Evolutionary conservation across 306 rosid species (phyloP).

Genomic region (Lagenaria siceraria): DNA sequence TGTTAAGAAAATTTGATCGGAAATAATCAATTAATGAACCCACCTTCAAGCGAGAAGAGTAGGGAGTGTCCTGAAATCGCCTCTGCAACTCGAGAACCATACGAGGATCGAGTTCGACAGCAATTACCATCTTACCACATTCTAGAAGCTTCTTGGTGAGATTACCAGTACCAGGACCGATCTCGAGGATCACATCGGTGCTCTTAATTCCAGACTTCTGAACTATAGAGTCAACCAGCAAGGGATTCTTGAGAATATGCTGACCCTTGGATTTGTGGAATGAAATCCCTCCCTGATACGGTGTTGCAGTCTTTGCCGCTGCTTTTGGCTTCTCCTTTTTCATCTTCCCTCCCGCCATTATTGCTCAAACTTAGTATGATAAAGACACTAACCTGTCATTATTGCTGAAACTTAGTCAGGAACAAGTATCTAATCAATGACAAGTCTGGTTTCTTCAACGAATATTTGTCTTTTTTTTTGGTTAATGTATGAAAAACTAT

Average conservation of each 20-base stretch:
- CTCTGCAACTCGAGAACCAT: conserved; percentile 83
- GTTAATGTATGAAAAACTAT: too few relatives aligned
- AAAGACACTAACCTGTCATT: too few relatives aligned
- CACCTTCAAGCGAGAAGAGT: conserved; percentile 56
- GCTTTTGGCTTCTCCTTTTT: conserved; percentile 30
- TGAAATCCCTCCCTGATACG: conserved; percentile 46
- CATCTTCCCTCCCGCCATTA: conserved; percentile 51
- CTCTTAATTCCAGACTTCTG: conserved; percentile 44
- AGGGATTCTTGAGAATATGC: conserved; percentile 43
- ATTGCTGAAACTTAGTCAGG: too few relatives aligned
- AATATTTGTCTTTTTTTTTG: too few relatives aligned
- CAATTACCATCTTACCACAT: conserved; percentile 64
- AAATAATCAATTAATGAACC: too few relatives aligned
- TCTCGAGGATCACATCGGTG: conserved; percentile 41
- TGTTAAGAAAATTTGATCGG: too few relatives aligned
- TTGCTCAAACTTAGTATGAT: not conserved
- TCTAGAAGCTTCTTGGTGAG: conserved; percentile 54
- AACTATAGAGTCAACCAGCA: conserved; percentile 36
- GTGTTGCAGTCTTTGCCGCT: conserved; percentile 9
- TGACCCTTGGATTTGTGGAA: conserved; percentile 54
- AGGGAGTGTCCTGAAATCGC: conserved; percentile 70
- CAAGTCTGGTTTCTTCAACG: too few relatives aligned
- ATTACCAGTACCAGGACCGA: conserved; percentile 53
- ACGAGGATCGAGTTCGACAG: conserved; percentile 78
- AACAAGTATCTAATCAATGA: too few relatives aligned